Evolutionary conservation across 306 rosid genomes (phyloP).

Genomic region (Quercus parvula): DNA sequence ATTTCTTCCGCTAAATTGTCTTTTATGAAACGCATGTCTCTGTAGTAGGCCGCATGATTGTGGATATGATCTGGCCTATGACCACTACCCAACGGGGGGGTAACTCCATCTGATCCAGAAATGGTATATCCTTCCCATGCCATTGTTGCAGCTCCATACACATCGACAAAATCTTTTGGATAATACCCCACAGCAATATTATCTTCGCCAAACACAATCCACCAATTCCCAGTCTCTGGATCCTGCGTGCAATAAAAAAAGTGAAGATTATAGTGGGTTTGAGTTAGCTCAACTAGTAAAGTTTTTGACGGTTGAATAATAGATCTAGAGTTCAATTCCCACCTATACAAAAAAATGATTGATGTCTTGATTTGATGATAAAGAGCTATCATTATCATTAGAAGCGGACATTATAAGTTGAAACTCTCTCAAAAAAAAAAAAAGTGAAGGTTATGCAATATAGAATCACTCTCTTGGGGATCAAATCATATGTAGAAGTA

Average conservation of each 20-base stretch:
- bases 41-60: neutral
- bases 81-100: conserved; percentile 26
- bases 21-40: neutral
- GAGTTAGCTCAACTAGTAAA: rapidly evolving
- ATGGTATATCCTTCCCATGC: conserved; percentile 20
- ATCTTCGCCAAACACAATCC: neutral
- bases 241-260: neutral
- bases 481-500: no score
- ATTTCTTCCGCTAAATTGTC: neutral
- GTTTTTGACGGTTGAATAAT: no score
- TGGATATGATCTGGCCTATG: neutral
- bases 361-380: no score
- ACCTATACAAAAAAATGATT: no score
- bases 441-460: no score
- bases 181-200: conserved; percentile 11
- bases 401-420: rapidly evolving
- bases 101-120: neutral
- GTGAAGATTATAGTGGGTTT: no score
- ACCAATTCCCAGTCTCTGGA: conserved; percentile 11
- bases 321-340: no score
- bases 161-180: conserved; percentile 4
- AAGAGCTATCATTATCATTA: no score
- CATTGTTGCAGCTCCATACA: neutral
- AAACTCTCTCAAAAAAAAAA: no score
- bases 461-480: no score